A percentile compares a stretch with the other conserved stretches of the same genome.
Evolutionary conservation across 192 early-diverging fungal species (phyloP).

Genomic region (Lobosporangium transversale): DNA sequence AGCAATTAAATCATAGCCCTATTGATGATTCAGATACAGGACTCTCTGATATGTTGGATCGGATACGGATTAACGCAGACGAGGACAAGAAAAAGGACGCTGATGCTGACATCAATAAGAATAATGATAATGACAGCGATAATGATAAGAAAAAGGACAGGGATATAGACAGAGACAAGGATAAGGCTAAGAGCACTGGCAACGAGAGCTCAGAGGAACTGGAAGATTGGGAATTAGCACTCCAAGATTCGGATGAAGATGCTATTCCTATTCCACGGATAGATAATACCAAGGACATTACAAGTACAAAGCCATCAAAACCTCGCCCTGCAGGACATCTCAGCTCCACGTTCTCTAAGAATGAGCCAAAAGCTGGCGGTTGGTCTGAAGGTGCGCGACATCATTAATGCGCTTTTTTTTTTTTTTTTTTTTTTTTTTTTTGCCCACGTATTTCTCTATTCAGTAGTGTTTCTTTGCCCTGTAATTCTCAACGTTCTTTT

Average conservation of each 20-base stretch:
- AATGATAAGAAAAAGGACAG: too few relatives aligned
- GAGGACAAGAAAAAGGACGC: too few relatives aligned
- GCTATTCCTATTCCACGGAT: conserved; percentile 25
- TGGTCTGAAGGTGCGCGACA: conserved; percentile 34
- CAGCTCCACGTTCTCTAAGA: neutral
- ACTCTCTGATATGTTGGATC: conserved; percentile 4
- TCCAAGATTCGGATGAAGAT: conserved; percentile 37
- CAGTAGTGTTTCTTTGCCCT: too few relatives aligned
- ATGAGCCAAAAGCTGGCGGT: conserved; percentile 16
- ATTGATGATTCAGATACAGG: neutral
- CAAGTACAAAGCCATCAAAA: neutral
- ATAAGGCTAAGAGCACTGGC: too few relatives aligned
- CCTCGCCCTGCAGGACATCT: conserved; percentile 35
- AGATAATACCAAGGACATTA: conserved; percentile 6
- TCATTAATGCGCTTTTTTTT: neutral
- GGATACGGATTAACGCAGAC: neutral
- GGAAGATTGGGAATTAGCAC: conserved; percentile 48
- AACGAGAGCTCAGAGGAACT: conserved; percentile 31
- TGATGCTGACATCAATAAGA: too few relatives aligned
- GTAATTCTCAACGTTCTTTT: too few relatives aligned
- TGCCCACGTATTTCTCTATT: too few relatives aligned
- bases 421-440: too few relatives aligned
- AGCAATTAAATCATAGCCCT: neutral
- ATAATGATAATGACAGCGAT: too few relatives aligned
- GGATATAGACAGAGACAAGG: too few relatives aligned